phyloP scores from a whole-genome alignment of 2,329 filamentous ascomycete genomes.

The Alternaria gansuensis region DNA sequence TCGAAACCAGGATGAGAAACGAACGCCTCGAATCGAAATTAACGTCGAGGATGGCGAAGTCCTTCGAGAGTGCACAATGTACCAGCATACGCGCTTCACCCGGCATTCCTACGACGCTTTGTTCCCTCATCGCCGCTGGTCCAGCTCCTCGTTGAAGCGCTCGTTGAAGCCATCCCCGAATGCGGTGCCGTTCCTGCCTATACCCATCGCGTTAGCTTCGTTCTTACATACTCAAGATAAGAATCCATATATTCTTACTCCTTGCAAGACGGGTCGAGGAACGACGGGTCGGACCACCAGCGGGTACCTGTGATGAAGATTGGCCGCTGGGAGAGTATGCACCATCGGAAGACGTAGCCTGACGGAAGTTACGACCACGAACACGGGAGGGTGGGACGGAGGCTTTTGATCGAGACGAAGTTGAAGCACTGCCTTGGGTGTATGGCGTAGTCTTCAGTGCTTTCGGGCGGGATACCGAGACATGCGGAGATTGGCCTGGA shows the following conservation, averaged over 20 bases:
- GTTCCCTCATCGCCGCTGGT: not conserved
- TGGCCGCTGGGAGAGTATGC: constrained; percentile 9
- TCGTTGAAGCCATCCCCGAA: constrained; percentile 13
- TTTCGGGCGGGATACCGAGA: not conserved
- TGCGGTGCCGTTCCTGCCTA: constrained; percentile 18
- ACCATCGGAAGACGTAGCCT: constrained; percentile 1
- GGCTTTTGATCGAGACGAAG: not conserved
- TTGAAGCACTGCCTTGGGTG: not conserved
- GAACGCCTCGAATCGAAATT: not conserved
- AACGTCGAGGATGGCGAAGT: not conserved
- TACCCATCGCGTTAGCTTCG: not conserved
- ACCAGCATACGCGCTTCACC: not conserved
- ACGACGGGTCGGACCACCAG: not conserved
- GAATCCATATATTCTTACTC: constrained; percentile 16
- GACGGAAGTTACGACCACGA: not conserved
- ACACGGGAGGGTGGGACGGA: constrained; percentile 1
- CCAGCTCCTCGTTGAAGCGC: constrained; percentile 21
- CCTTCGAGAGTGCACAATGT: not conserved
- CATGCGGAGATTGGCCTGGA: not conserved
- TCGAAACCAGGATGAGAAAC: not conserved
- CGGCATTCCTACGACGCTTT: not conserved
- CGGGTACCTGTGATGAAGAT: not conserved
- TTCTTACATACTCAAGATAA: not conserved
- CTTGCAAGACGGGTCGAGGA: constrained; percentile 15
- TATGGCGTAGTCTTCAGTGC: not conserved